Percentiles rank a stretch among this genome's conserved stretches.
phyloP scores from a whole-genome alignment of 441 rosid species.

The Populus tomentosa region DNA sequence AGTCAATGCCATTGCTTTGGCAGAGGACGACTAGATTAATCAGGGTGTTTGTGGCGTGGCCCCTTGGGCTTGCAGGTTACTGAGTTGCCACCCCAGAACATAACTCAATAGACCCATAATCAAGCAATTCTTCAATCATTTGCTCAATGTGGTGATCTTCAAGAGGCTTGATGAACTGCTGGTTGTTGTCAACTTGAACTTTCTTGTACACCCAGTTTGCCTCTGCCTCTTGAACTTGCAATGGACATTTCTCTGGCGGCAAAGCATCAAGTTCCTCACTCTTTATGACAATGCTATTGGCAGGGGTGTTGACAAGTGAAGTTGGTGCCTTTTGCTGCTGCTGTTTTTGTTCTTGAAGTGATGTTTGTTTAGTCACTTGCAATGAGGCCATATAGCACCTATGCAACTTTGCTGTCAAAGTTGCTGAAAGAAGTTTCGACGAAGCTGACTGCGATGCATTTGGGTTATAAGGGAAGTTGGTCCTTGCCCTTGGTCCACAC shows the following conservation, averaged over 20 bases:
- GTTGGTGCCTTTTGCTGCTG: slow-evolving; percentile 23
- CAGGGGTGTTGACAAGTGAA: slow-evolving; percentile 3
- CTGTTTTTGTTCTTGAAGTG: slow-evolving; percentile 25
- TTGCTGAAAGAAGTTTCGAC: slow-evolving; percentile 85
- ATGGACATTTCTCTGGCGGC: slow-evolving; percentile 27
- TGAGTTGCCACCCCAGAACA: slow-evolving; percentile 48
- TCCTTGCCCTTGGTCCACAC: slow-evolving; percentile 91
- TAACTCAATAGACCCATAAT: slow-evolving; percentile 73
- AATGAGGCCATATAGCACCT: slow-evolving; percentile 89
- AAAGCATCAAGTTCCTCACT: slow-evolving; percentile 16
- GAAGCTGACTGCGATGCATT: slow-evolving; percentile 67
- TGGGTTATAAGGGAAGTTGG: slow-evolving; percentile 91
- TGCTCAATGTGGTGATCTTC: slow-evolving; percentile 94
- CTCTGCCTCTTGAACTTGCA: slow-evolving; percentile 32
- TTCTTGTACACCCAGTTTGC: slow-evolving; percentile 38
- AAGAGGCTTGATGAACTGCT: slow-evolving; percentile 45
- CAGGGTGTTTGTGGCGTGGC: neutral
- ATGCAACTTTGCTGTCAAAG: slow-evolving; percentile 83
- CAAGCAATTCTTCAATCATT: slow-evolving; percentile 87
- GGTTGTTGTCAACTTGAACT: slow-evolving; percentile 26
- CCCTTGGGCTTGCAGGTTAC: slow-evolving; percentile 18
- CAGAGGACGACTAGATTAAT: slow-evolving; percentile 8
- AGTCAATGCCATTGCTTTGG: slow-evolving; percentile 18
- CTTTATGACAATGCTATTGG: slow-evolving; percentile 27
- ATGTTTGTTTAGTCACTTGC: slow-evolving; percentile 55